Evolutionary conservation across 2,329 filamentous ascomycete genomes (phyloP).

Genomic region (Colletotrichum tropicicola): DNA sequence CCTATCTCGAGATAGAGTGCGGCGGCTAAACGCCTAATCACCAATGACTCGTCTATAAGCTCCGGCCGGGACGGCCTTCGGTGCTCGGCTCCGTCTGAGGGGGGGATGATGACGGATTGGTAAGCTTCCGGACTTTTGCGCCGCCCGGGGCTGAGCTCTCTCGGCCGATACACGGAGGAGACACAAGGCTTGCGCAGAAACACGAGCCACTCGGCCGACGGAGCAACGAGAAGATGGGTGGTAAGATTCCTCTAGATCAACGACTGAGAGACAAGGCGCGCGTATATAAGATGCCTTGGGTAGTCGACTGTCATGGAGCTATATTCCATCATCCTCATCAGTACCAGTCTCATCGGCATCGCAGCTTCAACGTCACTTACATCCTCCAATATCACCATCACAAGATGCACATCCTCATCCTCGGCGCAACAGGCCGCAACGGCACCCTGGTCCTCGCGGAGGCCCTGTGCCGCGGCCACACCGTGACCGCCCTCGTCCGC

Average conservation of each 20-base stretch:
- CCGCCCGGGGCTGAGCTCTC: too few species aligned
- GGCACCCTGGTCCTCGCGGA: slow-evolving; percentile 52
- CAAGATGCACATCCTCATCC: slow-evolving; percentile 54
- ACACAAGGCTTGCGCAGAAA: neutral
- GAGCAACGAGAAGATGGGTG: neutral
- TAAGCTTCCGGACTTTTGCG: too few species aligned
- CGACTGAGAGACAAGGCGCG: neutral
- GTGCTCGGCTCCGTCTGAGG: too few species aligned
- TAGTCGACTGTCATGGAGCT: too few species aligned
- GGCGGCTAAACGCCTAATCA: too few species aligned
- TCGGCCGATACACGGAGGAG: neutral
- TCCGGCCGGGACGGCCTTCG: too few species aligned
- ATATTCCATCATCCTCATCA: too few species aligned
- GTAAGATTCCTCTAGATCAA: neutral
- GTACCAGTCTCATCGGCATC: neutral
- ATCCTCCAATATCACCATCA: neutral
- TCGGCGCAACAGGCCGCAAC: slow-evolving; percentile 57
- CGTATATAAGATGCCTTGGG: too few species aligned
- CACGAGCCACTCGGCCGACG: neutral
- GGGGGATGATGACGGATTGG: too few species aligned
- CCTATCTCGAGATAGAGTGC: too few species aligned
- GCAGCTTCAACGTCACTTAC: neutral
- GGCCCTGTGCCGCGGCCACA: slow-evolving; percentile 49
- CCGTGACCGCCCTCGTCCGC: slow-evolving; percentile 56
- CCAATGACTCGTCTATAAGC: too few species aligned